A percentile compares a stretch with the other conserved stretches of the same genome.
Evolutionary conservation across 2,329 filamentous ascomycete species (phyloP).

Genomic region (Pseudogymnoascus sp.): DNA sequence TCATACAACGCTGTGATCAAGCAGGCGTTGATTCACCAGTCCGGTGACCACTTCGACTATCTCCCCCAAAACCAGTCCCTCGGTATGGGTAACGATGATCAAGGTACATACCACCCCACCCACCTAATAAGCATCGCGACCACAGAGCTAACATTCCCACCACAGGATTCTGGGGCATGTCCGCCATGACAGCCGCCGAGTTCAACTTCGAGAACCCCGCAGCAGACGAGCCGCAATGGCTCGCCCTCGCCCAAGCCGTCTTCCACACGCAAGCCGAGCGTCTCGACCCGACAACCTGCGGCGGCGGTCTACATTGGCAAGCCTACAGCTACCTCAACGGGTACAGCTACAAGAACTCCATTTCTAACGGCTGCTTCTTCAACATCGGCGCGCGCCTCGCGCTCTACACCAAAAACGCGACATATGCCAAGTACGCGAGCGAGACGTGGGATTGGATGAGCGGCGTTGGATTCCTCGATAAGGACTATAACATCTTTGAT

Average conservation of each 20-base stretch:
- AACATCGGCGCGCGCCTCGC: conserved; percentile 60
- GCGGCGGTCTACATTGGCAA: conserved; percentile 75
- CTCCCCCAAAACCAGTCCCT: conserved; percentile 69
- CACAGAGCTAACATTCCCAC: not conserved
- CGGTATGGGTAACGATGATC: conserved; percentile 61
- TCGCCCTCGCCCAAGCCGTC: conserved; percentile 68
- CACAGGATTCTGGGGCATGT: conserved; percentile 60
- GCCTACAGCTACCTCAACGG: conserved; percentile 77
- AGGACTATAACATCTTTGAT: conserved; percentile 50
- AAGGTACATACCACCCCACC: conserved; percentile 30
- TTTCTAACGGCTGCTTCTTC: conserved; percentile 57
- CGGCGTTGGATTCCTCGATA: conserved; percentile 50
- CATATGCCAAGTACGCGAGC: conserved; percentile 74
- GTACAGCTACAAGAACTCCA: conserved; percentile 68
- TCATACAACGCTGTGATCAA: conserved; percentile 49
- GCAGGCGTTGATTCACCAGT: conserved; percentile 67
- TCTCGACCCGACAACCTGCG: conserved; percentile 62
- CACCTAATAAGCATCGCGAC: not conserved
- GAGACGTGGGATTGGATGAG: conserved; percentile 65
- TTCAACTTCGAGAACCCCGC: conserved; percentile 55
- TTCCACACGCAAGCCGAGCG: conserved; percentile 70
- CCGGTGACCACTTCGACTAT: conserved; percentile 64
- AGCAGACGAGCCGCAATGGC: conserved; percentile 53
- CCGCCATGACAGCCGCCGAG: conserved; percentile 65
- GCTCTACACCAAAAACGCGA: conserved; percentile 68